Conservation (phyloP, 441 rosid genomes). For the Aleurites moluccanus region DNA sequence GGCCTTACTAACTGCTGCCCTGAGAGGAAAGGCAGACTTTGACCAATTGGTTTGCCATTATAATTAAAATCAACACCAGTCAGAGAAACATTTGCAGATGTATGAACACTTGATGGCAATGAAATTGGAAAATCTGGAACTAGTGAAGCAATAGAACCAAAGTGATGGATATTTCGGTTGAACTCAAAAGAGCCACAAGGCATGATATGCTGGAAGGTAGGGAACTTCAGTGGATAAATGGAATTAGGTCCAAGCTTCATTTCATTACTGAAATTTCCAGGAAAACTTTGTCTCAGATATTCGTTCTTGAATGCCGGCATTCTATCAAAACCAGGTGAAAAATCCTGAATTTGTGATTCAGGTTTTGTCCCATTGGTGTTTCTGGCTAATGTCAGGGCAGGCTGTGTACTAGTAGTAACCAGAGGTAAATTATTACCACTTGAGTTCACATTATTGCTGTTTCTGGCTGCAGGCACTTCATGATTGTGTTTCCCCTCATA, state of each 20-base stretch:
- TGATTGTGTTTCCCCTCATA: slow-evolving; percentile 74
- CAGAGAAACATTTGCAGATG: slow-evolving; percentile 34
- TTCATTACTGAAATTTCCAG: slow-evolving; percentile 42
- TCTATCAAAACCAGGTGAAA: slow-evolving; percentile 34
- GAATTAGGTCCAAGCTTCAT: slow-evolving; percentile 42
- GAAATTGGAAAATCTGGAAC: slow-evolving; percentile 49
- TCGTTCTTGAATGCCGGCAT: slow-evolving; percentile 37
- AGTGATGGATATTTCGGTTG: slow-evolving; percentile 30
- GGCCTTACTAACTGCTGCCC: slow-evolving; percentile 44
- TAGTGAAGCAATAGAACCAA: slow-evolving; percentile 33
- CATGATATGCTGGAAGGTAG: slow-evolving; percentile 34
- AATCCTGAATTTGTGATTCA: slow-evolving; percentile 44
- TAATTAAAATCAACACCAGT: slow-evolving; percentile 28
- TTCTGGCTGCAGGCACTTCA: slow-evolving; percentile 67
- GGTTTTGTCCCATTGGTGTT: slow-evolving; percentile 33
- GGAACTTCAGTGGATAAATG: slow-evolving; percentile 48
- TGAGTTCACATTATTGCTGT: slow-evolving; percentile 38
- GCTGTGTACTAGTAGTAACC: slow-evolving; percentile 35
- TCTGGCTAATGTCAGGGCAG: slow-evolving; percentile 33
- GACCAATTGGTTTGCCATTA: slow-evolving; percentile 29
- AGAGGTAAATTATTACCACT: slow-evolving; percentile 26
- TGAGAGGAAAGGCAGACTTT: slow-evolving; percentile 29
- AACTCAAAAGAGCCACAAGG: slow-evolving; percentile 40
- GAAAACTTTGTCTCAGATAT: slow-evolving; percentile 37
- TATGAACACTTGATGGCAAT: slow-evolving; percentile 35